A percentile compares a stretch with the other conserved stretches of the same genome.
Evolutionary conservation across 1,284 basidiomycete species (phyloP).

Genomic region (Vanrija sp.): DNA sequence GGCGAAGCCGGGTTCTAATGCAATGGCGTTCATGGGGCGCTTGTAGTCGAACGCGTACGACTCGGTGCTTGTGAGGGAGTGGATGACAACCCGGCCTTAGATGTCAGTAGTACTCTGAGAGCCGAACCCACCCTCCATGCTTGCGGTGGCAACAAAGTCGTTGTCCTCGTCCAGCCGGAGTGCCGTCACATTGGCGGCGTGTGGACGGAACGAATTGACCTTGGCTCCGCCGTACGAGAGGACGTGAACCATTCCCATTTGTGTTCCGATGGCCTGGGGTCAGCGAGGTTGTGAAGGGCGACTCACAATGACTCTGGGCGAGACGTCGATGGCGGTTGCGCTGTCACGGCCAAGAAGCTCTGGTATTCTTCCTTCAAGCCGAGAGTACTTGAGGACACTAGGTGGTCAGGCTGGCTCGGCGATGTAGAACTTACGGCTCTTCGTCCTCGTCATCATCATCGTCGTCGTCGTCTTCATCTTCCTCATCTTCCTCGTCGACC

Average conservation of each 20-base stretch:
- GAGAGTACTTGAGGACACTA: slow-evolving; percentile 78
- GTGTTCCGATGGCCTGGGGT: slow-evolving; percentile 76
- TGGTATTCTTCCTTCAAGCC: slow-evolving; percentile 67
- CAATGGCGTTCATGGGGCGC: slow-evolving; percentile 83
- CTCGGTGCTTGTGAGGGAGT: slow-evolving; percentile 76
- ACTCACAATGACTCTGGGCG: slow-evolving; percentile 67
- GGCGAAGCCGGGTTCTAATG: slow-evolving; percentile 86
- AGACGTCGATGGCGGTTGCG: slow-evolving; percentile 74
- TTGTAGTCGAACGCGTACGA: slow-evolving; percentile 86
- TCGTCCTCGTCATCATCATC: slow-evolving; percentile 45
- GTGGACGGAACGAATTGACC: slow-evolving; percentile 86
- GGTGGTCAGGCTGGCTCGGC: slow-evolving; percentile 3
- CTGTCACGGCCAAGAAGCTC: slow-evolving; percentile 86
- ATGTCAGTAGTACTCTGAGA: slow-evolving; percentile 9
- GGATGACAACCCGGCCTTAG: slow-evolving; percentile 79
- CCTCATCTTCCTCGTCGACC: slow-evolving; percentile 11
- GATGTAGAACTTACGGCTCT: slow-evolving; percentile 36
- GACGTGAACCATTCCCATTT: slow-evolving; percentile 85
- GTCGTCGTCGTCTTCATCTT: slow-evolving; percentile 18
- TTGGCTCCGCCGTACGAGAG: slow-evolving; percentile 74
- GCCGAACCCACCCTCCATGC: slow-evolving; percentile 74
- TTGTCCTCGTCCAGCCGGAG: slow-evolving; percentile 78
- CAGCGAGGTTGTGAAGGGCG: not conserved
- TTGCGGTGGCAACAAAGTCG: slow-evolving; percentile 88
- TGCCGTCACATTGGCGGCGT: slow-evolving; percentile 84